Evolutionary conservation across 1,284 basidiomycete species (phyloP).

Genomic region (Rhodotorula glutinis): DNA sequence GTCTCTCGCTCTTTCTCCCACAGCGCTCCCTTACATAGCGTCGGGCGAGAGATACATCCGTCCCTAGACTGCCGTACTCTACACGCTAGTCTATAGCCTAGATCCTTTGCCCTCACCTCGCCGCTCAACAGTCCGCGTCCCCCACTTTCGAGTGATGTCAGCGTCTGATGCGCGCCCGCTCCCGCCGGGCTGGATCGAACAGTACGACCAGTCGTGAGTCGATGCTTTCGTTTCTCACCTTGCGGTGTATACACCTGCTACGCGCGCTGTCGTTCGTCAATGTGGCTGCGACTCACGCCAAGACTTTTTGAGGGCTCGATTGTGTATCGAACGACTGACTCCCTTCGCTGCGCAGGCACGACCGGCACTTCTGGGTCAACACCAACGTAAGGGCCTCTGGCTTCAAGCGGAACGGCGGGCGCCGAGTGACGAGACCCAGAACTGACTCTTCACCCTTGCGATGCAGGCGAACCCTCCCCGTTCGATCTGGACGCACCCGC

Average conservation of each 20-base stretch:
- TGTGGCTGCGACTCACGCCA: too few species aligned
- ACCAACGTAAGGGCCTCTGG: constrained; percentile 8
- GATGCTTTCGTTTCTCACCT: too few species aligned
- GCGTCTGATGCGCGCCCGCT: constrained; percentile 17
- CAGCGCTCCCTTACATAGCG: too few species aligned
- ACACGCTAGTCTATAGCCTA: too few species aligned
- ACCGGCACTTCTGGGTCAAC: constrained; percentile 24
- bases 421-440: neutral
- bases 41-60: too few species aligned
- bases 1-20: too few species aligned
- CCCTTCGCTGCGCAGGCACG: constrained; percentile 3
- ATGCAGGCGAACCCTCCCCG: constrained; percentile 43
- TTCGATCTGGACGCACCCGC: constrained; percentile 47
- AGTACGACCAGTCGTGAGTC: constrained; percentile 13
- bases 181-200: constrained; percentile 20
- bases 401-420: too few species aligned
- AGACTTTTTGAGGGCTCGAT: neutral
- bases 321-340: neutral
- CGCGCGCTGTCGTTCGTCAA: too few species aligned
- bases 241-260: too few species aligned
- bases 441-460: neutral
- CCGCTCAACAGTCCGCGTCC: too few species aligned
- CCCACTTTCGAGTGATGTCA: neutral
- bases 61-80: too few species aligned
- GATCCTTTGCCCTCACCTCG: too few species aligned